These are phyloP conservation scores for Epithemia pelagica DNA, from an alignment of 108 stramenopile genomes.

Conservation along the genomic window DNA sequence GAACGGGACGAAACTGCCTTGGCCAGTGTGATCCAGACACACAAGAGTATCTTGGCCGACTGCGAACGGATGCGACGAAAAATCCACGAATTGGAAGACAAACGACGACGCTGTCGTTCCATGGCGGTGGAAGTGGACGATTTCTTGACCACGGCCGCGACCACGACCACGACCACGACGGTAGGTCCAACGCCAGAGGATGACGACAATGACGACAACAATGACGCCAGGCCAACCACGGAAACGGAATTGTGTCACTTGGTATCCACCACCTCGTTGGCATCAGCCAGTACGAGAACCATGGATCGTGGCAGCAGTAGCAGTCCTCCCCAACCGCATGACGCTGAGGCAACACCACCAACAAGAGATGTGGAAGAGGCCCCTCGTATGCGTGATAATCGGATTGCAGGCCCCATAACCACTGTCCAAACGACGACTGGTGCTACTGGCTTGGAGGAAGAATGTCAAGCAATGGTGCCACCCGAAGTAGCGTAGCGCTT, in stretches of 20 bases:
- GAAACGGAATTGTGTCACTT: not conserved
- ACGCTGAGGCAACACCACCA: too few species aligned
- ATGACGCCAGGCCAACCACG: not conserved
- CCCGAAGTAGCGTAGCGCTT: too few species aligned
- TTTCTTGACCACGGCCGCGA: not conserved
- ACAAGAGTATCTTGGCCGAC: not conserved
- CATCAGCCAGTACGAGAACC: too few species aligned
- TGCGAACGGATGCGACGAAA: slow-evolving; percentile 3
- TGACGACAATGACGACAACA: not conserved
- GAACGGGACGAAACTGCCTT: slow-evolving; percentile 2
- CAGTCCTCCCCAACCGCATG: too few species aligned
- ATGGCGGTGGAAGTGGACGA: not conserved
- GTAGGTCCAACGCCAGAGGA: too few species aligned
- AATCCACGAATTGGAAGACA: slow-evolving; percentile 1
- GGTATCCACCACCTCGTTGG: too few species aligned
- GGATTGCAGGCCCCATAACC: too few species aligned
- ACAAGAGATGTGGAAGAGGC: too few species aligned
- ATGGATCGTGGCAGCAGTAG: too few species aligned
- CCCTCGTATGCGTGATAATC: too few species aligned
- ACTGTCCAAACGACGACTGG: too few species aligned
- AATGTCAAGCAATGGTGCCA: not conserved
- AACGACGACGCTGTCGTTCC: not conserved
- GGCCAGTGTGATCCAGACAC: not conserved
- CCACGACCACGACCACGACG: not conserved
- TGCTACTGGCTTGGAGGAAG: too few species aligned